These are phyloP conservation scores for Cladophialophora immunda DNA, from an alignment of 2,329 filamentous ascomycete genomes.

Conservation along the genomic window DNA sequence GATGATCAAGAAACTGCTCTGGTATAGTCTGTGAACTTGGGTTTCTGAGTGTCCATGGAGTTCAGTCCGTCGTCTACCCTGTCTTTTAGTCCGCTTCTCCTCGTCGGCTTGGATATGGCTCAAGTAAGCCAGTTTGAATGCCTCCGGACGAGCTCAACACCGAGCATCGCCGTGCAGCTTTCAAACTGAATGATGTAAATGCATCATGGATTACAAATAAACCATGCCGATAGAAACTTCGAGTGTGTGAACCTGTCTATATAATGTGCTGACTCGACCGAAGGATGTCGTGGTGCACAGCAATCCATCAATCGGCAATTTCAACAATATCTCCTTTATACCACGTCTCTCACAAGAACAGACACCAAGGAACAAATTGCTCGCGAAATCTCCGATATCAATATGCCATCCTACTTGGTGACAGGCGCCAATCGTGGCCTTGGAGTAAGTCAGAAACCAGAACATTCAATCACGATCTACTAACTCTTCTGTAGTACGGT, in stretches of 20 bases:
- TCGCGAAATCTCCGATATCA: neutral
- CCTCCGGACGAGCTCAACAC: constrained; percentile 11
- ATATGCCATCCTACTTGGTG: constrained; percentile 42
- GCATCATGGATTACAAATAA: constrained; percentile 8
- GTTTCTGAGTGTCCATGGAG: neutral
- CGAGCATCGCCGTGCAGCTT: neutral
- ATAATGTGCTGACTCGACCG: neutral
- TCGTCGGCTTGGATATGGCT: constrained; percentile 5
- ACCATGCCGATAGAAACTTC: neutral
- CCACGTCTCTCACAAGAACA: neutral
- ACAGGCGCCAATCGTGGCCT: constrained; percentile 43
- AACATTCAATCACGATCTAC: neutral
- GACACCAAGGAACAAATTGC: neutral
- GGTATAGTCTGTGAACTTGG: neutral
- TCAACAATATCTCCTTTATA: neutral
- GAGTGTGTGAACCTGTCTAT: neutral
- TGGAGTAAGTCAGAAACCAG: constrained; percentile 24
- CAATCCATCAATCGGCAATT: neutral
- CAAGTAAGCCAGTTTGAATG: constrained; percentile 19
- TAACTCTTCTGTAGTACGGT: constrained; percentile 47
- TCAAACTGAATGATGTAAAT: neutral
- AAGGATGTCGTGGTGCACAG: neutral
- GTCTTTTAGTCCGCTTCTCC: neutral
- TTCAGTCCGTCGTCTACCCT: neutral
- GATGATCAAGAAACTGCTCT: neutral